Base-by-base conservation (phyloP, 495 filamentous ascomycete species). In the Aspergillus haitiensis region DNA sequence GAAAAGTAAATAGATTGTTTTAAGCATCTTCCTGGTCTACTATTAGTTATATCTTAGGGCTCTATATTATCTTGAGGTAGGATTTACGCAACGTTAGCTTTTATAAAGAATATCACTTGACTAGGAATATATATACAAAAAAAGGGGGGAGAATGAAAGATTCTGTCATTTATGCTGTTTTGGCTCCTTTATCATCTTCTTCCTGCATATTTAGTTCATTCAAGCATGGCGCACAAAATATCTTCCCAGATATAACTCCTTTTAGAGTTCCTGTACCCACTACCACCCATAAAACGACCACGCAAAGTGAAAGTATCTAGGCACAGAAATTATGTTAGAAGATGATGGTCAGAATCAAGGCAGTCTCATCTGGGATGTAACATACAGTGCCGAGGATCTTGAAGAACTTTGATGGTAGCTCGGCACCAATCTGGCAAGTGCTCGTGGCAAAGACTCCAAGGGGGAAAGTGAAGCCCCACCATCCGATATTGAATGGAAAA, bases 401-500 rank as follows among this genome's bases (percentile, higher is more conserved):
- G 60, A 87, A 86, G 64, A 88, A 83, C 6, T 34, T 52, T 6
- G 80, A 86, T 2, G 72, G 71, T 40, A 85, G 64, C 59, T 84
- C 82, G 36, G 71, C 59, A 5, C 74, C 82, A 7, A 86, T 60
- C 46, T 74, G 66, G 11, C 67, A 71, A 1, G 85, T 86, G 27
- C 75, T 73, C 6, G 74, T 64, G 0, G 84, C 75, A 63, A 80
- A 84, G n/a, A 81, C 81, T 33, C 81, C 84, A 27, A 86, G 60
- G 0, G 85, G 85, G 53, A 88, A 88, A 2, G 78, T 84, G 52
- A 88, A 87, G 5, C 79, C 81, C 86, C 86, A 88, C 84, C 85
- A 88, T 1, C 85, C 85, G 64, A 87, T 82, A 55, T 87, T 87
- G 67, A 88, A 88, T 0, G 85, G 83, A 50, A 88, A 86, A 11